Evolutionary conservation across 1,139 yeast species (phyloP), one percentile per base, ranked within the genome.

Genomic region (Suhomyces wounanorum): DNA sequence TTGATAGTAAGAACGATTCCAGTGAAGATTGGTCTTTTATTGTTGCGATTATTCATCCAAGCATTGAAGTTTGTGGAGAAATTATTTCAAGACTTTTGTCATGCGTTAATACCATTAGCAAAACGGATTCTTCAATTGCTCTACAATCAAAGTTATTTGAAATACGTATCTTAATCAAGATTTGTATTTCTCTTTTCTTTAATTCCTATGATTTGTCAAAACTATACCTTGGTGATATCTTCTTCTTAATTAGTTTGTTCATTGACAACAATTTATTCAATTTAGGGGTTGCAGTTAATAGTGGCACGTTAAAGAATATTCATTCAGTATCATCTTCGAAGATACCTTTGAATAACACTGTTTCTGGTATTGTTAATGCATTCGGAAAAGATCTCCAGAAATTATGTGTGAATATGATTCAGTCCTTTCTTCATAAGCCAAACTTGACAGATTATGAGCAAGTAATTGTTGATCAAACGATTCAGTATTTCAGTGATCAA

Each of bases 231-330:
- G 87, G 95, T 3, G 96, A 90, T 59, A 77, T 89, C 1, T 78
- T 88, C 55, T 84, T 85, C 61, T 73, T 88, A 53, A 81, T 87
- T 35, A 80, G 95, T 0, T 75, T 89, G 41, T 79, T 88, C 62
- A 82, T 90, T 61, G 94, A 89, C 69, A 81, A 84, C 52, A 89
- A 89, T 2, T 84, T 89, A 8, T 73, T 83, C 46, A 88, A 85
- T 33, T 36, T 44, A 10, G 42, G 39, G 5, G 16, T 28, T 13
- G 40, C 33, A 9, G 31, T 13, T 10, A 14, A 23, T 11, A 33
- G 25, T 31, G 11, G 16, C 2, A 21, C 23, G 7, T 14, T 23
- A 11, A 40, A 14, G 21, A 26, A 40, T 40, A 26, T 14, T 23
- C 8, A n/a, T 31, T n/a, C 28, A 16, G 30, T 8, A 5, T 4